Conservation (phyloP, 2,329 filamentous ascomycete genomes). For the Tolypocladium endophyticum region DNA sequence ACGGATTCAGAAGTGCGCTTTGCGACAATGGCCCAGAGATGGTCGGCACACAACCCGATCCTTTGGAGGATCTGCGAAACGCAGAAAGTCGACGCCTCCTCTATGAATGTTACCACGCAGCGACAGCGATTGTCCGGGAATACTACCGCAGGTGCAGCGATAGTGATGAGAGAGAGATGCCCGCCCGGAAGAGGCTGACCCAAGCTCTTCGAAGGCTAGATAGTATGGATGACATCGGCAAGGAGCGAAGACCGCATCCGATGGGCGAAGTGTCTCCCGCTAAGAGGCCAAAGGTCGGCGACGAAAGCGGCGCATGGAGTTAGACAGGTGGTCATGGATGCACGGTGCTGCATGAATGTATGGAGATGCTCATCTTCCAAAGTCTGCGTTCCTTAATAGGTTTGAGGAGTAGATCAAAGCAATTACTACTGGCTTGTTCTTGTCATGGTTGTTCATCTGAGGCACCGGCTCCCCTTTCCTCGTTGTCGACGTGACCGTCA, state of each 20-base stretch:
- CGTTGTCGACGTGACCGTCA: constrained; percentile 25
- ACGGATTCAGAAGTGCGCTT: constrained; percentile 29
- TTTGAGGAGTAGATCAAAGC: neutral
- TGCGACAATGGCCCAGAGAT: constrained; percentile 4
- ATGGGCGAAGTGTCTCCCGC: constrained; percentile 31
- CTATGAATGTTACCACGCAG: constrained; percentile 48
- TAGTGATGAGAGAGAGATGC: constrained; percentile 39
- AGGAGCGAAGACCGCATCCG: constrained; percentile 19
- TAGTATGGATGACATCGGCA: constrained; percentile 21
- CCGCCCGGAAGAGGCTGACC: constrained; percentile 39
- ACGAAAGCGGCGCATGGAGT: neutral
- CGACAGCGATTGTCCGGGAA: constrained; percentile 39
- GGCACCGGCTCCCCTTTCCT: neutral
- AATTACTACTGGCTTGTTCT: neutral
- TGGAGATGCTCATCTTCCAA: neutral
- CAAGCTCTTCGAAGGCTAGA: constrained; percentile 35
- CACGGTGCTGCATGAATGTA: neutral
- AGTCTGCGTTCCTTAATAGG: neutral
- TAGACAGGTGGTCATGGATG: neutral
- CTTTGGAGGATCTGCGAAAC: constrained; percentile 33
- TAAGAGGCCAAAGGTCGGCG: constrained; percentile 29
- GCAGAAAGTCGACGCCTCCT: constrained; percentile 38
- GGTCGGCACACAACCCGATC: neutral
- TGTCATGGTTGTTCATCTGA: neutral
- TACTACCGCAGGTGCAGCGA: constrained; percentile 41